Percentiles rank a stretch among this genome's conserved stretches.
These are phyloP conservation scores for Calocybe cyanea DNA, from an alignment of 768 basidiomycete species.

Conservation along the genomic window DNA sequence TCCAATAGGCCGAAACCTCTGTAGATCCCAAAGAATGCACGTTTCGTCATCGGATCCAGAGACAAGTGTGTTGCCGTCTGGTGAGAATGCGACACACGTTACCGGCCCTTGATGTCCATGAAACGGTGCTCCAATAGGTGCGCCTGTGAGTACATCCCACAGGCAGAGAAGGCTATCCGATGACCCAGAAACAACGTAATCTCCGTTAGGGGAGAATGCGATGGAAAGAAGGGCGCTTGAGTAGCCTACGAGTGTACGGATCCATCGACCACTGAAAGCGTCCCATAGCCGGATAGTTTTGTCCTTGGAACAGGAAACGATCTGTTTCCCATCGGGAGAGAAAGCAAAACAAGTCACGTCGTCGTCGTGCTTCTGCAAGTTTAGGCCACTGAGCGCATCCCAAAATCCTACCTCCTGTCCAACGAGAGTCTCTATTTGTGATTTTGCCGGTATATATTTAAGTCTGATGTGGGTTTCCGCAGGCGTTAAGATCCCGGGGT, in stretches of 20 bases:
- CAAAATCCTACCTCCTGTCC: background rate
- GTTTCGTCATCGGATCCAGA: too few species aligned
- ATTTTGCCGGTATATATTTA: background rate
- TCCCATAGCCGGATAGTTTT: slow-evolving; percentile 4
- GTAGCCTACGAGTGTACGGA: slow-evolving; percentile 9
- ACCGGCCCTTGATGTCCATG: slow-evolving; percentile 8
- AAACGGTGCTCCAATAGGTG: slow-evolving; percentile 1
- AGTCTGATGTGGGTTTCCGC: background rate
- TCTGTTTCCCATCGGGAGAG: slow-evolving; percentile 7
- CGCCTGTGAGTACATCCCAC: slow-evolving; percentile 14
- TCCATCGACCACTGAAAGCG: slow-evolving; percentile 6
- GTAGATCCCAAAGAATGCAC: too few species aligned
- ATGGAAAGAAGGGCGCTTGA: slow-evolving; percentile 6
- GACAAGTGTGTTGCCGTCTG: slow-evolving; percentile 10
- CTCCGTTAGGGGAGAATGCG: slow-evolving; percentile 19
- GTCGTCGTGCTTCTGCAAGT: background rate
- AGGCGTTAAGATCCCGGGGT: background rate
- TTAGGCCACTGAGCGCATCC: background rate
- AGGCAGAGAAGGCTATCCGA: slow-evolving; percentile 10
- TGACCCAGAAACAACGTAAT: slow-evolving; percentile 16
- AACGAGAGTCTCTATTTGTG: background rate
- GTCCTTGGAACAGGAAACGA: slow-evolving; percentile 2
- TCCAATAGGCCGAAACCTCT: too few species aligned
- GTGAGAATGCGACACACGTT: slow-evolving; percentile 15
- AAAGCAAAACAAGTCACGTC: background rate